These are phyloP conservation scores for Brasilioporus rufonigricans DNA, from an alignment of 768 basidiomycete species.

Conservation along the genomic window DNA sequence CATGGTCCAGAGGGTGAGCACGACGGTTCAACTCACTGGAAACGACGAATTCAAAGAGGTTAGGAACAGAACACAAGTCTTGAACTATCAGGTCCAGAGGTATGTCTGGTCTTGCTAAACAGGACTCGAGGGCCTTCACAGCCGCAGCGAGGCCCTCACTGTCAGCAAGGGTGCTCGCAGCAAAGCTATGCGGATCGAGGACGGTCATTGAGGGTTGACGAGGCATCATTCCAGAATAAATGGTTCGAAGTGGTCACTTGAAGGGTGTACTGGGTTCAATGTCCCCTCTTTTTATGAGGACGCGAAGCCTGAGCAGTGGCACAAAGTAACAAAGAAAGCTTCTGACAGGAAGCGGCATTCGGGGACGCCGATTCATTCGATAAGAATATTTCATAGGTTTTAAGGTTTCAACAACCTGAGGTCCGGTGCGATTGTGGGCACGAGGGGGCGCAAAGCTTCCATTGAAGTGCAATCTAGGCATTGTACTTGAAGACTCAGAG, in stretches of 20 bases:
- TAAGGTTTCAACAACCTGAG: not conserved
- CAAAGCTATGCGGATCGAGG: conserved; percentile 19
- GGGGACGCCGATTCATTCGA: not conserved
- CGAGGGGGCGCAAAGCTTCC: not conserved
- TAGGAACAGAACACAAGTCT: conserved; percentile 25
- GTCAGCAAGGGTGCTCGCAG: conserved; percentile 16
- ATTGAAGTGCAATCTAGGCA: not conserved
- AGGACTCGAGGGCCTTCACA: conserved; percentile 16
- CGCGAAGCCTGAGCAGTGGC: not conserved
- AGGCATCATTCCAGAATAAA: not conserved
- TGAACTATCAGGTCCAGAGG: conserved; percentile 25
- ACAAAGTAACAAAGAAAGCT: not conserved
- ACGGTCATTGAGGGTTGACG: not conserved
- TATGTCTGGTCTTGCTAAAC: conserved; percentile 24
- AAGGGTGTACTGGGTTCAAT: not conserved
- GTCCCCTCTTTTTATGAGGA: not conserved
- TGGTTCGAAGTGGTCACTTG: not conserved
- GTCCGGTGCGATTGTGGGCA: not conserved
- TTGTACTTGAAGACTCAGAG: too few species aligned
- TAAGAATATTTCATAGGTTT: not conserved
- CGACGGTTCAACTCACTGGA: conserved; percentile 25
- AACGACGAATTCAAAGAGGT: conserved; percentile 30
- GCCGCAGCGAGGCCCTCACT: conserved; percentile 19
- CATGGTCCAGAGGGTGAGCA: not conserved
- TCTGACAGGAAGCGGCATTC: conserved; percentile 6